Evolutionary conservation across 768 basidiomycete genomes (phyloP), one percentile per base, ranked within the genome.

Genomic region (Rhodotorula kratochvilovae): DNA sequence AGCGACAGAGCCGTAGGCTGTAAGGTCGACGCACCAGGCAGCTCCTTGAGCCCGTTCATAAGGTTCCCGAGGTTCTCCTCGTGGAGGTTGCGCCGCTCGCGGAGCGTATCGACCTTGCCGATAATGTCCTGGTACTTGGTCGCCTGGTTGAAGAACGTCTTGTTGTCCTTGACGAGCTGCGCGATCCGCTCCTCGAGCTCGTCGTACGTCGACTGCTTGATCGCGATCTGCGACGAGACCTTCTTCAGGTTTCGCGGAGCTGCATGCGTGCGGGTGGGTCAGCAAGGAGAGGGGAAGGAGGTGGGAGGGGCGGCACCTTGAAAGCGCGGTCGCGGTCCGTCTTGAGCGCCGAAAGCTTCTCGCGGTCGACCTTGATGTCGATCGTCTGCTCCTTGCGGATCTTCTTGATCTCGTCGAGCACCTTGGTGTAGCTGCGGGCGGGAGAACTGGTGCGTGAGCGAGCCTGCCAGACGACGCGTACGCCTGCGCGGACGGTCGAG

Each of bases 131-230:
- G 86, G 79, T 97, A 96, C 78, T 89, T 89, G 31, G 87, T 87
- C 6, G 90, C 88, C 56, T 87, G 85, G 61, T 95, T 90, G 76
- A 91, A 88, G 79, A 93, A 93, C 25, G 78, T 63, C 39, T 79
- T 73, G 76, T 84, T 84, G 53, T 77, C 72, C 3, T 25, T 51
- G 61, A 63, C 63, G 76, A 99, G 84, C 81, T 92, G 93, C 82
- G 94, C 94, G 42, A 90, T 88, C 1, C 91, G 91, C 78, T 97
- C 94, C 83, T 96, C 96, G 75, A 92, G 84, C 78, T 91, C 93
- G 86, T 91, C 92, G 84, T 98, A 95, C 15, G 92, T 89, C 50
- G 86, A 85, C 78, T 98, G 54, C 71, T 75, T 75, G 29, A 96
- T 83, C 78, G 90, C 87, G 43, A 98, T 87, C 84, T 97, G 96